These are phyloP conservation scores for Linnemannia zychae DNA, from an alignment of 192 early-diverging fungal species.

Conservation along the genomic window DNA sequence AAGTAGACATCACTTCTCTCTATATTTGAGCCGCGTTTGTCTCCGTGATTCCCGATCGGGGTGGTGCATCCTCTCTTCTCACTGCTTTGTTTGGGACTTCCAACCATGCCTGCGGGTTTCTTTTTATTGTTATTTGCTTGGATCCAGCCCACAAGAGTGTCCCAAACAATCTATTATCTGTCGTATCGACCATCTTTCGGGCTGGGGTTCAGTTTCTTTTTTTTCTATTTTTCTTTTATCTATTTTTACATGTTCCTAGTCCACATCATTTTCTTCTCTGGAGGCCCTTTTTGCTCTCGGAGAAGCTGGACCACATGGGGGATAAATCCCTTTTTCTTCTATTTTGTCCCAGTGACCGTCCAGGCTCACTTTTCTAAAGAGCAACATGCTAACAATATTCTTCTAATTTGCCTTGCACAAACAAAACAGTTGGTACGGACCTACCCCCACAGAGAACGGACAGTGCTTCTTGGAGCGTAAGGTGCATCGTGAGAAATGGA, in stretches of 20 bases:
- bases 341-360: not conserved
- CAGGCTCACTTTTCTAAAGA: not conserved
- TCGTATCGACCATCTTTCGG: not conserved
- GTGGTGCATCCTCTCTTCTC: too few relatives aligned
- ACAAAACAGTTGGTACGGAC: conserved; percentile 84
- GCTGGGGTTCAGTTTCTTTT: not conserved
- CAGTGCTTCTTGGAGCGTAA: conserved; percentile 86
- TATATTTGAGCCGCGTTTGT: not conserved
- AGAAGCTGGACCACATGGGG: too few relatives aligned
- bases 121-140: too few relatives aligned
- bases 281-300: too few relatives aligned
- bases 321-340: not conserved
- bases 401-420: not conserved
- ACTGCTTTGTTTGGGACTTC: too few relatives aligned
- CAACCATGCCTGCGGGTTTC: too few relatives aligned
- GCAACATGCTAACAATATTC: not conserved
- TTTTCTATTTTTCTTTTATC: too few relatives aligned
- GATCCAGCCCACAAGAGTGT: too few relatives aligned
- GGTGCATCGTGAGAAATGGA: conserved; percentile 55
- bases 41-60: not conserved
- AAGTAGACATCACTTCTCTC: not conserved
- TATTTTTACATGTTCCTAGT: not conserved
- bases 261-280: not conserved
- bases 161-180: too few relatives aligned
- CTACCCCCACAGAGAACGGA: conserved; percentile 70